Conservation (phyloP, 2,329 filamentous ascomycete species). For the Camillea tinctor region DNA sequence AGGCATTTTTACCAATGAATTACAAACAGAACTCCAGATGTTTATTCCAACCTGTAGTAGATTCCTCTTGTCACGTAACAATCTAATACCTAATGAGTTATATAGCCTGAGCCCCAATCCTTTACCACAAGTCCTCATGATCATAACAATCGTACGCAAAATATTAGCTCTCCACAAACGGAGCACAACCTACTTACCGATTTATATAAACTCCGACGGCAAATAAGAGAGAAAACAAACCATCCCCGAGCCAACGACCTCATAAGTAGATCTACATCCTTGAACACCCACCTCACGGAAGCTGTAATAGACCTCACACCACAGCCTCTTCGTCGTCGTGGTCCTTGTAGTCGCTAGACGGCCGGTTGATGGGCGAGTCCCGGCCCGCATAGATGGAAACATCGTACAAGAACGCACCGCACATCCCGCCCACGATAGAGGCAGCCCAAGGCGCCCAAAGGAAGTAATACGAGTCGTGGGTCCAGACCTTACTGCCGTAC, state of each 20-base stretch:
- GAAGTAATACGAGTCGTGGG: slow-evolving; percentile 2
- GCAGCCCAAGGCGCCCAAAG: slow-evolving; percentile 4
- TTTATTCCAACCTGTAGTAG: not conserved
- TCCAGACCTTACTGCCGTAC: slow-evolving; percentile 1
- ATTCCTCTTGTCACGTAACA: not conserved
- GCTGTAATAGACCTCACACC: not conserved
- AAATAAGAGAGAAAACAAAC: no score
- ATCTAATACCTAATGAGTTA: not conserved
- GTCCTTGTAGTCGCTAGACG: not conserved
- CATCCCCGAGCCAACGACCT: no score
- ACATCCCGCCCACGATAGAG: not conserved
- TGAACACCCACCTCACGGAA: not conserved
- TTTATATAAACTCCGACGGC: no score
- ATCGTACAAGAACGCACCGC: slow-evolving; percentile 1
- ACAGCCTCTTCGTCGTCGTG: not conserved
- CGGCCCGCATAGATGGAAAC: slow-evolving; percentile 4
- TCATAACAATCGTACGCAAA: no score
- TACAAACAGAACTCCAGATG: not conserved
- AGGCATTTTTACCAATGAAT: not conserved
- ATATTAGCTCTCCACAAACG: no score
- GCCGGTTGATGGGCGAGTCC: slow-evolving; percentile 3
- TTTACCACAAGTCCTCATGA: not conserved
- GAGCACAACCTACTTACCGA: no score
- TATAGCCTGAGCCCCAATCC: not conserved
- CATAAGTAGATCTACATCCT: not conserved